Conservation (phyloP, 257 asterid species). For the Petunia axillaris region DNA sequence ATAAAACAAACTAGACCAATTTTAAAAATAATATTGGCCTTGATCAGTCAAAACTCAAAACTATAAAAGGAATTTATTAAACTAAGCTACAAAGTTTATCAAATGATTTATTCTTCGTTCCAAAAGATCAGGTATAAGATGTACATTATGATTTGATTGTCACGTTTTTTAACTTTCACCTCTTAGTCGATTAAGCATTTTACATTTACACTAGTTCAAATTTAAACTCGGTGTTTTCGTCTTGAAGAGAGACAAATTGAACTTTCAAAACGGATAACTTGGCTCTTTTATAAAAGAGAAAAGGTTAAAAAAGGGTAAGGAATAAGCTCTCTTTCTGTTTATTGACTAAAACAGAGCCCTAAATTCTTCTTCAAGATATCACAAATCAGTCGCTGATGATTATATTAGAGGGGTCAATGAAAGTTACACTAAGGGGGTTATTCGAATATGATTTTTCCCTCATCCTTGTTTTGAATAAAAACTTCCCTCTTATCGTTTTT, state of each 20-base stretch:
- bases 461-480: background rate
- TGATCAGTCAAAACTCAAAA: background rate
- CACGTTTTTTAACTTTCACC: background rate
- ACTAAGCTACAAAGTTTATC: background rate
- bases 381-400: constrained; percentile 7
- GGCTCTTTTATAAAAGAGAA: constrained; percentile 19
- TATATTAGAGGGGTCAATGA: background rate
- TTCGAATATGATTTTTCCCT: constrained; percentile 16
- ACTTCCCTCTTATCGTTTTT: background rate
- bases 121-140: background rate
- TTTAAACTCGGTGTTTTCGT: background rate
- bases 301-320: background rate
- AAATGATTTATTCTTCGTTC: too few relatives aligned
- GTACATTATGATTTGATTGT: background rate
- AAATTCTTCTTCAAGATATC: constrained; percentile 17
- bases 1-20: too few relatives aligned
- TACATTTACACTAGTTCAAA: background rate
- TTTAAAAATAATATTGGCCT: too few relatives aligned
- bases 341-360: background rate
- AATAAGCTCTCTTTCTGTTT: background rate
- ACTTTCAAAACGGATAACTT: constrained; percentile 5
- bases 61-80: too few relatives aligned
- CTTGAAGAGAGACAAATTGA: background rate
- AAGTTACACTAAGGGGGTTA: background rate
- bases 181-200: background rate